Base-by-base conservation (phyloP, 192 early-diverging fungal species). In the Umbelopsis sp. region DNA sequence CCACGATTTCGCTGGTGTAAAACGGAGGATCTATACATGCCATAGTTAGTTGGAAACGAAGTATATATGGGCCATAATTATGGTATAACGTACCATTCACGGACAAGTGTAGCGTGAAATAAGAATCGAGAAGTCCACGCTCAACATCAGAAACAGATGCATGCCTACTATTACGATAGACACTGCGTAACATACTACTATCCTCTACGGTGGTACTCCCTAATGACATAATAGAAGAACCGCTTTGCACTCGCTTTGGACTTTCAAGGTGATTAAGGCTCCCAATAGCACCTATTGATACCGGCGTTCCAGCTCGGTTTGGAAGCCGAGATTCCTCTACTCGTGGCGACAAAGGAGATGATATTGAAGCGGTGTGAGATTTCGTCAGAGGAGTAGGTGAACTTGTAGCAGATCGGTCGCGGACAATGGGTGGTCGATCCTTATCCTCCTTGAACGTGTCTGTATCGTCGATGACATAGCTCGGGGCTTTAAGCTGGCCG, bases 101-200 rank as follows among this genome's bases (percentile, higher is more conserved):
- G 3, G 71, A 54, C 4, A 79, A 51, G 65, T 82, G 79, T 47
- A 86, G 66, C 9, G 84, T 84, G 17, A 82, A 71, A 62, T 78
- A 82, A 0, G 75, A 73, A 32, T 86, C 81, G 50, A 86, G 45
- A 34, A 86, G 54, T n/a, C 74, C 71, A 25, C 62, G 38, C 20
- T 66, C 68, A 31, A n/a, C 67, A 10, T 50, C 67, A 9, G 31
- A 51, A 17, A 50, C 31, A 7, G 26, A 70, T 24, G 16, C 69
- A 32, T 70, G 22, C 43, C 50, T 31, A 34, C 31, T 56, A 20
- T n/a, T 71, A 12, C 52, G 34, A 38, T 44, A 25, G 17, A 45
- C 17, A 20, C 43, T 67, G n/a, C 26, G 36, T 29, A 43, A 36
- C 29, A 53, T 67, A 56, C 49, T 53, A 25, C 32, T 76, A 26